phyloP scores from a whole-genome alignment of 352 stramenopile species.

The Phytophthora pluvialis region DNA sequence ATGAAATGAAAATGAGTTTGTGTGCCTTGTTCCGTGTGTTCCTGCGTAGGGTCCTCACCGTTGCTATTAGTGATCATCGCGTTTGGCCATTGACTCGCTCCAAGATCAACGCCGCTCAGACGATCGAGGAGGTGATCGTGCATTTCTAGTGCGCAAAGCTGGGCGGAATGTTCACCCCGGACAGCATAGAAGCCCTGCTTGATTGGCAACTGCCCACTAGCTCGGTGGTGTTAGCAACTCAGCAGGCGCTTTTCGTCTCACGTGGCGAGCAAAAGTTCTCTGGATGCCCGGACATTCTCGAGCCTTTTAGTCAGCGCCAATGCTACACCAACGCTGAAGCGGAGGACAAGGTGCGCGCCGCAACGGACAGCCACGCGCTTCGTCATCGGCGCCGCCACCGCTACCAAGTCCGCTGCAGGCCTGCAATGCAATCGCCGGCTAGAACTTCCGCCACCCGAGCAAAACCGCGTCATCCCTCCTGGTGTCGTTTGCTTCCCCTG shows the following conservation, averaged over 20 bases:
- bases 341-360: neutral
- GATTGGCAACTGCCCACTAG: no score
- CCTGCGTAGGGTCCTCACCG: no score
- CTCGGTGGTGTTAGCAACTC: no score
- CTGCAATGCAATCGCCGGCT: constrained; percentile 17
- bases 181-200: no score
- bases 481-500: neutral
- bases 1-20: constrained; percentile 34
- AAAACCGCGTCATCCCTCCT: constrained; percentile 23
- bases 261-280: constrained; percentile 23
- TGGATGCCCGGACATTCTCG: constrained; percentile 10
- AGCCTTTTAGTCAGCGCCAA: constrained; percentile 8
- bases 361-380: neutral
- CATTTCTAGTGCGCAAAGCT: no score
- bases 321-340: neutral
- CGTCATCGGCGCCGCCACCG: constrained; percentile 3
- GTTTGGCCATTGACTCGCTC: no score
- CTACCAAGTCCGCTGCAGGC: neutral
- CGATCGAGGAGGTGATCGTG: no score
- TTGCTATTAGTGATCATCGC: no score
- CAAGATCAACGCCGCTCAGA: no score
- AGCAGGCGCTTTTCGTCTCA: constrained; percentile 17
- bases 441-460: constrained; percentile 12
- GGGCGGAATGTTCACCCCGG: no score
- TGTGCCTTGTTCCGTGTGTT: constrained; percentile 12